phyloP scores from a whole-genome alignment of 495 filamentous ascomycete genomes.

The Xylaria bambusicola region DNA sequence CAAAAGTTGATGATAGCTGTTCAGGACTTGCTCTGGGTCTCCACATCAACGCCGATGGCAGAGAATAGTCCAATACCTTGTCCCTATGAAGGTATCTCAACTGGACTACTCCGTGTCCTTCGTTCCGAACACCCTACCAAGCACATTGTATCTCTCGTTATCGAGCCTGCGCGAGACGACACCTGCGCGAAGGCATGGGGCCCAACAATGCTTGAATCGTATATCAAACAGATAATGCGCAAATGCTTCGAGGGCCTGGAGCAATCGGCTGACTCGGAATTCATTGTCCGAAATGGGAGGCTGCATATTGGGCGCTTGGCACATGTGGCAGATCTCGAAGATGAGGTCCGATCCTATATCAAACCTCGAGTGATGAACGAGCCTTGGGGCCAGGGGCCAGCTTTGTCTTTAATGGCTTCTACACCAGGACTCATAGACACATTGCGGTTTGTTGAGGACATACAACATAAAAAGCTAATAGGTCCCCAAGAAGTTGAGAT shows the following conservation, averaged over 20 bases:
- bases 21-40: no score
- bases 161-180: no score
- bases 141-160: no score
- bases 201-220: slow-evolving; percentile 5
- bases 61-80: no score
- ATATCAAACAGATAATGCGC: slow-evolving; percentile 24
- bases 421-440: slow-evolving; percentile 27
- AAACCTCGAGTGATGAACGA: slow-evolving; percentile 23
- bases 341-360: slow-evolving; percentile 20
- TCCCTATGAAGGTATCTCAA: no score
- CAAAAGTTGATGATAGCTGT: no score
- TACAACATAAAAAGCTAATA: slow-evolving; percentile 4
- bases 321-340: no score
- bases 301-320: no score
- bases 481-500: slow-evolving; percentile 31
- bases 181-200: no score
- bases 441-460: slow-evolving; percentile 31
- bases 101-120: no score
- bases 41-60: no score
- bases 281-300: slow-evolving; percentile 30
- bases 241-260: slow-evolving; percentile 28
- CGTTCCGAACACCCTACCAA: no score
- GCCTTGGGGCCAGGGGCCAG: slow-evolving; percentile 26
- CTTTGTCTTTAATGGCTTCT: slow-evolving; percentile 27
- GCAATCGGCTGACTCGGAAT: slow-evolving; percentile 30